Conservation (phyloP, 768 basidiomycete species). For the Strobilomyces confusus region DNA sequence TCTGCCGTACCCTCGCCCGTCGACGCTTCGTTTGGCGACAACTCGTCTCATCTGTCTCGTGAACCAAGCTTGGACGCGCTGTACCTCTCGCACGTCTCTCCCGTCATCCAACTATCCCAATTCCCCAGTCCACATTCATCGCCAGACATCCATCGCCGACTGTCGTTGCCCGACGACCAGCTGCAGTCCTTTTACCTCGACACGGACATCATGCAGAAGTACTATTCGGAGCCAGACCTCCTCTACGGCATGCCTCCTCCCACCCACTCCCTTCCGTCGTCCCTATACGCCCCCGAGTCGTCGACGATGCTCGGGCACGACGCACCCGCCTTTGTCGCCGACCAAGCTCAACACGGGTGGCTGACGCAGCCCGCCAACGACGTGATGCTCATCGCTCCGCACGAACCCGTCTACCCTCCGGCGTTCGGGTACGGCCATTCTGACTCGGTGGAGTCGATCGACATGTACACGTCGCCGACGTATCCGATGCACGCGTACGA, state of each 20-base stretch:
- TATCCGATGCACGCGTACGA: conserved; percentile 25
- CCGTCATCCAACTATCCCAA: conserved; percentile 11
- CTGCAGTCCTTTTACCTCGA: conserved; percentile 22
- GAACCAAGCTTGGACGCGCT: conserved; percentile 16
- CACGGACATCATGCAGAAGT: conserved; percentile 20
- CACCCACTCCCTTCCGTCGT: conserved; percentile 6
- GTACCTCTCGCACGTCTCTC: conserved; percentile 21
- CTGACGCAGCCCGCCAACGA: conserved; percentile 6
- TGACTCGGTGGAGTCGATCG: conserved; percentile 16
- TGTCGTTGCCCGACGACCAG: conserved; percentile 22
- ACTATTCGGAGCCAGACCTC: conserved; percentile 16
- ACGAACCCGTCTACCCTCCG: conserved; percentile 13
- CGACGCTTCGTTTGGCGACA: conserved; percentile 4
- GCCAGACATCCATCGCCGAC: conserved; percentile 10
- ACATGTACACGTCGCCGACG: conserved; percentile 14
- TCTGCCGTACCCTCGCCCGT: conserved; percentile 18
- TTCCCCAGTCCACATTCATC: conserved; percentile 19
- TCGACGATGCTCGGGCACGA: conserved; percentile 8
- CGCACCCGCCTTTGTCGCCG: conserved; percentile 14
- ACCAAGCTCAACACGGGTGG: conserved; percentile 14
- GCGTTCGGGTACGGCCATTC: conserved; percentile 21
- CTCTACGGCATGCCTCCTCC: conserved; percentile 11
- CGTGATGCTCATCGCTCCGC: conserved; percentile 14
- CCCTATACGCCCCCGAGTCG: conserved; percentile 20
- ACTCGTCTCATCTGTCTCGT: conserved; percentile 3